Percentiles rank a stretch among this genome's conserved stretches.
Conservation (phyloP, 2,329 filamentous ascomycete genomes). For the Grosmannia penicillata region DNA sequence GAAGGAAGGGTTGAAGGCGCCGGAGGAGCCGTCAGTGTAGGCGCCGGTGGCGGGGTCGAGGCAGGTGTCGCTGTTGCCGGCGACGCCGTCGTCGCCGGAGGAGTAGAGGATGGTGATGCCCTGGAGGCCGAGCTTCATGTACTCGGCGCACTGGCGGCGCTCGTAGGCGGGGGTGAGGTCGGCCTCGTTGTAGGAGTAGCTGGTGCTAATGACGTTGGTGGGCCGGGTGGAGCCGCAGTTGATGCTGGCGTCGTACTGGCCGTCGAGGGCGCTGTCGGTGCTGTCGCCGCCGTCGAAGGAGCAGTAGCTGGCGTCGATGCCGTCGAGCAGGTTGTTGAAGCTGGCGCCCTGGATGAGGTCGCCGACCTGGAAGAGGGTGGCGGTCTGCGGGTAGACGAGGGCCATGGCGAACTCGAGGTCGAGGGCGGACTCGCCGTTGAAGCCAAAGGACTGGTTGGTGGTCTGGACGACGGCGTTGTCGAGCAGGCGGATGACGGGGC, state of each 20-base stretch:
- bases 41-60: slow-evolving; percentile 17
- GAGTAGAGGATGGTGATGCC: slow-evolving; percentile 35
- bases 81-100: slow-evolving; percentile 33
- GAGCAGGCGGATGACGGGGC: slow-evolving; percentile 20
- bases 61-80: slow-evolving; percentile 22
- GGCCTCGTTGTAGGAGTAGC: slow-evolving; percentile 38
- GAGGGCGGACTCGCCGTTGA: slow-evolving; percentile 22
- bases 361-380: slow-evolving; percentile 33
- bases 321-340: slow-evolving; percentile 19
- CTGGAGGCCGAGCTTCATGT: slow-evolving; percentile 40
- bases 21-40: slow-evolving; percentile 17
- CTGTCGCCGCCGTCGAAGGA: slow-evolving; percentile 24
- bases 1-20: slow-evolving; percentile 31
- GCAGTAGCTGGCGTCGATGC: slow-evolving; percentile 31
- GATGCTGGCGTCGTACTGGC: slow-evolving; percentile 20
- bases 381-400: slow-evolving; percentile 33
- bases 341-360: slow-evolving; percentile 18
- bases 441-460: slow-evolving; percentile 19
- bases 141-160: slow-evolving; percentile 37
- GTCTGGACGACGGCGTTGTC: slow-evolving; percentile 21
- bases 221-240: slow-evolving; percentile 27
- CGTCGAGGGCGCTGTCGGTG: slow-evolving; percentile 20
- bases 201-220: slow-evolving; percentile 39
- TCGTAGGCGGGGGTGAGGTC: slow-evolving; percentile 32
- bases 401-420: slow-evolving; percentile 25